Conservation (phyloP, 2,329 filamentous ascomycete species). For the Fusarium domesticum region DNA sequence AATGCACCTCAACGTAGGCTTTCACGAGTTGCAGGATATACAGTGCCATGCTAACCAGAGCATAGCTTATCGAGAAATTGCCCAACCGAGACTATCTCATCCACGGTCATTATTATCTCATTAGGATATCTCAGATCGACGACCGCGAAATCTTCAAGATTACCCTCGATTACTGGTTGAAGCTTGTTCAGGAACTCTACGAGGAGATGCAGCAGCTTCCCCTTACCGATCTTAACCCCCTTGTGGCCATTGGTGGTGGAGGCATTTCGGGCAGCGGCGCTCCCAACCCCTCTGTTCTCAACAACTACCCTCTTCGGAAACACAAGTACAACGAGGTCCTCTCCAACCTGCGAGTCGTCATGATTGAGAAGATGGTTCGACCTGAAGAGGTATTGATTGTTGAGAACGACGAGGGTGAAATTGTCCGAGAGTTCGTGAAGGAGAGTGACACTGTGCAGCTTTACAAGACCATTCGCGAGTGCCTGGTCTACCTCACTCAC, state of each 20-base stretch:
- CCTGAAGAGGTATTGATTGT: constrained; percentile 98
- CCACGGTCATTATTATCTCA: constrained; percentile 96
- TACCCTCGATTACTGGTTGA: constrained; percentile 98
- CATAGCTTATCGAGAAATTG: constrained; percentile 85
- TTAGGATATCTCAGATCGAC: constrained; percentile 97
- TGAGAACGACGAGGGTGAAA: constrained; percentile 99
- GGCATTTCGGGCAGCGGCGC: constrained; percentile 76
- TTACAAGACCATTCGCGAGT: constrained; percentile 98
- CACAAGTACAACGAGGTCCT: constrained; percentile 96
- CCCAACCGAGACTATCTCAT: constrained; percentile 93
- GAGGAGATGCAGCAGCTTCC: constrained; percentile 98
- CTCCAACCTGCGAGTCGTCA: constrained; percentile 90
- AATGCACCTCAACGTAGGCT: constrained; percentile 75
- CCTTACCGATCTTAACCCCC: constrained; percentile 86
- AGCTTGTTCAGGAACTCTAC: constrained; percentile 94
- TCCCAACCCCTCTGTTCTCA: constrained; percentile 77
- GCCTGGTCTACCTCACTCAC: constrained; percentile 94
- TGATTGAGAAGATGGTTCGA: constrained; percentile 99
- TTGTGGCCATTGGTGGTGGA: constrained; percentile 72
- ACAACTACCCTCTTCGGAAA: constrained; percentile 90
- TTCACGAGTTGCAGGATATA: constrained; percentile 6
- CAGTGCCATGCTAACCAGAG: constrained; percentile 11
- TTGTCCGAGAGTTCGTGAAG: constrained; percentile 98
- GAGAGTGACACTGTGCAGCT: constrained; percentile 98
- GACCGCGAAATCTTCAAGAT: constrained; percentile 99